These are phyloP conservation scores for Theobroma grandiflorum DNA, from an alignment of 441 rosid genomes.

Conservation along the genomic window DNA sequence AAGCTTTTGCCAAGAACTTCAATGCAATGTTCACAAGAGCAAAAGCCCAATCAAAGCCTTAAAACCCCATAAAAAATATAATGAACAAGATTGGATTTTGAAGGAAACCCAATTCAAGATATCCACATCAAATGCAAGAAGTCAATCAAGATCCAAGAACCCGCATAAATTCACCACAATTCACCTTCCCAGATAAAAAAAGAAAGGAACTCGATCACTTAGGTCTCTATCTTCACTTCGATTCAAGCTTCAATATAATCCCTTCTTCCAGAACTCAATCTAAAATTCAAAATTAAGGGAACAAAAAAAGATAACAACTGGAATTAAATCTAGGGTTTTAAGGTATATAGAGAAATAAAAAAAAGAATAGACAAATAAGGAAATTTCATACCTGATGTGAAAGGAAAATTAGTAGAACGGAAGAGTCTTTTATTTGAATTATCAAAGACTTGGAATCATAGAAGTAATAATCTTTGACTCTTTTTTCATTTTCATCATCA, in stretches of 20 bases:
- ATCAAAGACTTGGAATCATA: conserved; percentile 20
- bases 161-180: conserved; percentile 33
- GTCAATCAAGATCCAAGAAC: conserved; percentile 23
- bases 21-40: conserved; percentile 25
- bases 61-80: conserved; percentile 36
- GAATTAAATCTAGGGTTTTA: conserved; percentile 43
- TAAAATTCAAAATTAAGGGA: neutral
- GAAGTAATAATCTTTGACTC: conserved; percentile 6
- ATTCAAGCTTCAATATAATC: conserved; percentile 27
- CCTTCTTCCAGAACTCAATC: conserved; percentile 30
- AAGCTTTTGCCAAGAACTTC: conserved; percentile 27
- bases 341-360: neutral
- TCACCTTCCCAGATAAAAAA: conserved; percentile 27
- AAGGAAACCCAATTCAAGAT: conserved; percentile 46
- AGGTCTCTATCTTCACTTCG: conserved; percentile 28
- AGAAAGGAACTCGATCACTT: conserved; percentile 11
- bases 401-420: conserved; percentile 21
- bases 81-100: conserved; percentile 35
- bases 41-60: conserved; percentile 28
- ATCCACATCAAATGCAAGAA: conserved; percentile 31
- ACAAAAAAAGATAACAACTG: neutral
- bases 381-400: conserved; percentile 38
- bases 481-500: neutral
- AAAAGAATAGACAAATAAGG: neutral
- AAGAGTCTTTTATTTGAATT: conserved; percentile 15